These are phyloP conservation scores for Agapanthus africanus DNA, from an alignment of 106 monocot species.

Conservation along the genomic window DNA sequence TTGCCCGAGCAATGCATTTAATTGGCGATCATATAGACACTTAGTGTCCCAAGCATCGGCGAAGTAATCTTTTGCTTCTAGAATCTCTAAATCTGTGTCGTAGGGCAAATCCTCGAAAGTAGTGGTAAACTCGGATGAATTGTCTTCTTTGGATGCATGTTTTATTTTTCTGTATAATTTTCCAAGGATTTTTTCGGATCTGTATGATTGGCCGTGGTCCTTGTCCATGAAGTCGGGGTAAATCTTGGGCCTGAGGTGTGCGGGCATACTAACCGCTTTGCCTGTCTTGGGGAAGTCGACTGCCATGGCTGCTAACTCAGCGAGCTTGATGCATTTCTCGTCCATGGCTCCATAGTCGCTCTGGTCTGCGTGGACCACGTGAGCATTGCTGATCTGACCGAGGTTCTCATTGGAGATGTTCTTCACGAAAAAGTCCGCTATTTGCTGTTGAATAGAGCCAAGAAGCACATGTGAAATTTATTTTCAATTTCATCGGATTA, in stretches of 20 bases:
- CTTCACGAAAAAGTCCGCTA: conserved; percentile 69
- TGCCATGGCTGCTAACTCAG: conserved; percentile 66
- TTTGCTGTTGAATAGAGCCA: conserved; percentile 43
- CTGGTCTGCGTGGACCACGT: conserved; percentile 84
- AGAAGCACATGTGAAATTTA: not conserved
- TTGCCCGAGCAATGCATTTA: conserved; percentile 70
- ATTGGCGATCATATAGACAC: conserved; percentile 60
- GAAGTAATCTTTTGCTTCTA: conserved; percentile 35
- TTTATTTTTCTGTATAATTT: conserved; percentile 60
- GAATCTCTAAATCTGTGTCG: conserved; percentile 60
- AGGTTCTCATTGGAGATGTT: conserved; percentile 79
- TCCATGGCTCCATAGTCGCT: conserved; percentile 69
- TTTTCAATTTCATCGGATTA: no score
- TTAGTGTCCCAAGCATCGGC: conserved; percentile 61
- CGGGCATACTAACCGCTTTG: conserved; percentile 42
- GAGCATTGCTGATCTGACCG: conserved; percentile 83
- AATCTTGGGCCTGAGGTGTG: conserved; percentile 48
- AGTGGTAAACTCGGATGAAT: conserved; percentile 11
- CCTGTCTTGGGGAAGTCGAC: conserved; percentile 98
- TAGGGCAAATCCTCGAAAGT: conserved; percentile 44
- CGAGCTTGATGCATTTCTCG: conserved; percentile 71
- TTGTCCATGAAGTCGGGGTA: conserved; percentile 97
- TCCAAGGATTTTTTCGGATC: conserved; percentile 77
- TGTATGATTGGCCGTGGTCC: conserved; percentile 47
- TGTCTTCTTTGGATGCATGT: conserved; percentile 36